Base-by-base conservation (phyloP, 2,329 filamentous ascomycete species). In the Colletotrichum filicis region DNA sequence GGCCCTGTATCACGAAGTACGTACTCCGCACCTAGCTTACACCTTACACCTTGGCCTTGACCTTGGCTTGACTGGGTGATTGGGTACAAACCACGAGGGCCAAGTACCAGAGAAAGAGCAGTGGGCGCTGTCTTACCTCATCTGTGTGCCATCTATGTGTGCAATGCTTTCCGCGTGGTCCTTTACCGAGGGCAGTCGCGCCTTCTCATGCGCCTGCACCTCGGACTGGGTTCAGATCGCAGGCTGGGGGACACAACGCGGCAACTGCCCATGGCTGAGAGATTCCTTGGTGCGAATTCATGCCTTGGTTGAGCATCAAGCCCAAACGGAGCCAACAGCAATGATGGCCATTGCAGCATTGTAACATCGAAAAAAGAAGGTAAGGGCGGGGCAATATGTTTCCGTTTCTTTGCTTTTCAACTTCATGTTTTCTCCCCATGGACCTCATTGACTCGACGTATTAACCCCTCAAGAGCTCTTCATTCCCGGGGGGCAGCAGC, bases 401-500 rank as follows among this genome's bases (percentile, higher is more conserved):
- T 57, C 62, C 52, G 52, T 46, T 42, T 58, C 42, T 58, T 69
- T 52, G 42, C 37, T 65, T 69, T 69, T 53, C 24, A 9, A 37
- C 37, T 35, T 65, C 60, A 19, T 22, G 30, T 67, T 55, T 24
- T 61, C 42, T 52, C 60, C 9, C 32, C 60, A 9, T 62, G n/a
- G n/a, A 53, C 24, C 28, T 55, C 57, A 32, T 16, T 30, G 26
- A 30, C 56, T 46, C 42, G 42, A 49, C 7, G 19, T 49, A 42
- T 42, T 19, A 5, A 42, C 37, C 37, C 37, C 37, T 42, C 37
- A 42, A 22, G 19, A n/a, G 42, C 42, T 49, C 16, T 9, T n/a
- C 42, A 22, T 49, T 19, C 42, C 19, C 37, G 16, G 37, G 37
- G 16, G 42, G 19, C 42, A 49, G 42, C 16, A 22, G 42, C 42